Percentiles rank a stretch among this genome's conserved stretches.
Evolutionary conservation across 176 grass and related monocot genomes (phyloP).

Genomic region (Elymus sibiricus): DNA sequence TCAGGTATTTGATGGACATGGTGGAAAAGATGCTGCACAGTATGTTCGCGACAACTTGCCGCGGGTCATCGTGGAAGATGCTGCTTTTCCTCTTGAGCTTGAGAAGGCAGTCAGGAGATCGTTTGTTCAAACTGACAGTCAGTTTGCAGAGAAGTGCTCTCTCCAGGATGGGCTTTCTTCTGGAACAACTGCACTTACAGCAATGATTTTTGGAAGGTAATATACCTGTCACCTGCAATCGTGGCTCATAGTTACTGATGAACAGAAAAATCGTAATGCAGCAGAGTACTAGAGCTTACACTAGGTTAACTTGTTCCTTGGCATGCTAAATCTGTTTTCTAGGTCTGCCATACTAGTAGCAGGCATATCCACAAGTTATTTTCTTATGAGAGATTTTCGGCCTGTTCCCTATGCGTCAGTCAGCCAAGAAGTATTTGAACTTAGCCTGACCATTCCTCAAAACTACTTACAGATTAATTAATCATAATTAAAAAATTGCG

Average conservation of each 20-base stretch:
- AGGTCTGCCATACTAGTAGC: not conserved
- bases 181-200: conserved; percentile 83
- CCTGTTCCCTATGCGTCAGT: not conserved
- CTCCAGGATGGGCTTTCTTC: conserved; percentile 44
- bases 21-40: conserved; percentile 86
- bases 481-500: not conserved
- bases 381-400: too few relatives aligned
- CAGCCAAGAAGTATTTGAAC: not conserved
- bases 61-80: conserved; percentile 82
- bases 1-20: conserved; percentile 96
- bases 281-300: not conserved
- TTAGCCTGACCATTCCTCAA: not conserved
- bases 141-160: conserved; percentile 72
- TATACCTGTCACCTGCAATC: not conserved
- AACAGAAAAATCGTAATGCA: not conserved
- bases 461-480: not conserved
- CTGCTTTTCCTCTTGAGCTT: conserved; percentile 84
- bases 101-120: conserved; percentile 77
- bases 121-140: conserved; percentile 77
- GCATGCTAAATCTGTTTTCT: not conserved
- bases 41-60: conserved; percentile 97
- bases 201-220: conserved; percentile 97
- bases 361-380: not conserved
- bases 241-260: not conserved
- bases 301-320: not conserved